These are phyloP conservation scores for Emydomyces testavorans DNA, from an alignment of 2,329 filamentous ascomycete species.

Conservation along the genomic window DNA sequence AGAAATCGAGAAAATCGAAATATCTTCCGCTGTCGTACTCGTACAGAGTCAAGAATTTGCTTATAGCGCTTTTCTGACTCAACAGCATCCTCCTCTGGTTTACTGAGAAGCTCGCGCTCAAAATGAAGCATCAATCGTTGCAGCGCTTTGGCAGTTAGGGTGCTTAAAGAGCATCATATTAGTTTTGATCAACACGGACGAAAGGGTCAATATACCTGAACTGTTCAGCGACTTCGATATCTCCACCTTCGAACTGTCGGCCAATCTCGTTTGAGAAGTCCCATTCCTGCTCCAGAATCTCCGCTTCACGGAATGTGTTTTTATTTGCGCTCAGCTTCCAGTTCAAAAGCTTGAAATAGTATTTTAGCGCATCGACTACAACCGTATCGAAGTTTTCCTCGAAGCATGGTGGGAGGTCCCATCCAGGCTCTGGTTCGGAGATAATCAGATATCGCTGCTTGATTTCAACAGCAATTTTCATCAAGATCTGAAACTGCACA, in stretches of 20 bases:
- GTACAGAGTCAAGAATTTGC: conserved; percentile 85
- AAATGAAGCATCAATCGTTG: conserved; percentile 82
- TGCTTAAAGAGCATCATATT: conserved; percentile 34
- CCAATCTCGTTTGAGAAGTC: conserved; percentile 92
- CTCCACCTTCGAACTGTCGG: conserved; percentile 77
- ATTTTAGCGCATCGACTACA: conserved; percentile 83
- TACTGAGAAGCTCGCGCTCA: conserved; percentile 75
- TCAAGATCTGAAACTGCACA: conserved; percentile 81
- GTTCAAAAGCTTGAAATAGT: conserved; percentile 97
- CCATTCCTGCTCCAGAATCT: conserved; percentile 96
- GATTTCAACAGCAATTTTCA: conserved; percentile 83
- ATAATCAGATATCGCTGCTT: conserved; percentile 80
- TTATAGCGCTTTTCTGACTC: conserved; percentile 98
- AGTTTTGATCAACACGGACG: not conserved
- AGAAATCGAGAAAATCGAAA: conserved; percentile 89
- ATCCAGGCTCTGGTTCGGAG: conserved; percentile 75
- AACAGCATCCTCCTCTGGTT: conserved; percentile 66
- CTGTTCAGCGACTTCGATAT: conserved; percentile 94
- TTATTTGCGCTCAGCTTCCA: conserved; percentile 97
- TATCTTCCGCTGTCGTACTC: conserved; percentile 88
- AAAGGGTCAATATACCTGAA: conserved; percentile 52
- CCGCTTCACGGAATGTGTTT: conserved; percentile 97
- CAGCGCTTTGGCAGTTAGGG: conserved; percentile 83
- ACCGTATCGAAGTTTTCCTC: conserved; percentile 92
- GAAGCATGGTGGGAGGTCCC: conserved; percentile 91